Evolutionary conservation across 306 rosid genomes (phyloP), one percentile per base, ranked within the genome.

Genomic region (Vicia sativa): DNA sequence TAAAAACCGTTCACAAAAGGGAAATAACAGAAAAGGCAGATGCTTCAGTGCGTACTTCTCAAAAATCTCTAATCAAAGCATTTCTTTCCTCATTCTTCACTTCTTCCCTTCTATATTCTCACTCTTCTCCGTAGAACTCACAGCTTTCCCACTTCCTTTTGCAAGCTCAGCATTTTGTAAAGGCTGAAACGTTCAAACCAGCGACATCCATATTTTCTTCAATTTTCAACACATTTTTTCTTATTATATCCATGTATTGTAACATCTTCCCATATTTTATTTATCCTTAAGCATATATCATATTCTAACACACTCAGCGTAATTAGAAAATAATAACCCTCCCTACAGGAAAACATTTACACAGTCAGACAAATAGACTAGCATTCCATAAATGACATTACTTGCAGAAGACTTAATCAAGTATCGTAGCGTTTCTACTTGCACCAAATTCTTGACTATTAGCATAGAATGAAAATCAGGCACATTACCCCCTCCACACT

Each of bases 1-100:
- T 61, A 71, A 80, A 44, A 41, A 41, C 70, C 34, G 50, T 53
- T 62, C 67, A 41, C 19, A 62, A 62, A 37, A 35, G 29, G 8
- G 46, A 35, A 37, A 37, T 34, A 60, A n/a, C 46, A 16, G 15
- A 10, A 60, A 19, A 37, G 46, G 39, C 14, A 31, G 14, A 34
- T 1, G 44, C 16, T 15, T 25, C 18, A 15, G 65, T 35, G 5
- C 16, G 28, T 9, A 59, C 43, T n/a, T 57, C 44, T 15, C 45
- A 34, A 34, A 59, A 9, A 4, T 2, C 44, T 16, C 45, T 8
- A 16, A n/a, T 59, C 28, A 59, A 59, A 59, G 25, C 65, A 59
- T 15, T 34, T 37, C 9, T 34, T 4, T 18, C 45, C 25, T 16
- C 45, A 52, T 52, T 52, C 31, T 52, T 10, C 58, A 14, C n/a